Base-by-base conservation (phyloP, 257 asterid species). In the Cinchona pubescens region DNA sequence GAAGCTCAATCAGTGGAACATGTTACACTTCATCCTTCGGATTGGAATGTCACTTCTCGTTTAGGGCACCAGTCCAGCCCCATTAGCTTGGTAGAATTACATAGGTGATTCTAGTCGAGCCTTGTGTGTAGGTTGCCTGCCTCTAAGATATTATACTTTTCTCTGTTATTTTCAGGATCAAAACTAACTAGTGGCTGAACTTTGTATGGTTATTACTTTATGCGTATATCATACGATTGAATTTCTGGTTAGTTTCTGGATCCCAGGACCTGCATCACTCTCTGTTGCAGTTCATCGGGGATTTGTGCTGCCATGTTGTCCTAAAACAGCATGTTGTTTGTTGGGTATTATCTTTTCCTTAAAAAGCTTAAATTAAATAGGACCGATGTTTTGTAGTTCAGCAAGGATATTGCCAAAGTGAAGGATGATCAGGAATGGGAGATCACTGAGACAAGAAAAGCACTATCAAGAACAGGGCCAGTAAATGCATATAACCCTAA, bases 361-460 rank as follows among this genome's bases (percentile, higher is more conserved):
- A 13, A 29, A 60, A 37, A 43, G 25, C 11, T 40, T 23, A 48
- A 42, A 51, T 19, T 61, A 43, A 51, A 69, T 27, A 0, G 73
- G 73, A 15, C 14, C 61, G n/a, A 37, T 75, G 60, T 73, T 75
- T 46, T 77, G 62, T 81, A 64, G 72, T 82, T 74, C 90, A 94
- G 98, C 88, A 94, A 94, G 93, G 98, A 94, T 72, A 86, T 94
- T 46, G 93, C 97, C 67, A 94, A 92, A 79, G 90, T 88, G 78
- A 94, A 84, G 86, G 97, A 94, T 76, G 98, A 92, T 68, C 88
- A 85, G 71, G 97, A 92, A 77, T 94, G 98, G 97, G 97, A 94
- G 82, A 94, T 94, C 56, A 89, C 88, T 18, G 98, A 90, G 89
- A 74, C 97, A 48, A 86, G 83, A 78, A 88, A 90, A 88, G 92